Conservation (phyloP, 1,139 yeast genomes). For the Blastobotrys persicus region DNA sequence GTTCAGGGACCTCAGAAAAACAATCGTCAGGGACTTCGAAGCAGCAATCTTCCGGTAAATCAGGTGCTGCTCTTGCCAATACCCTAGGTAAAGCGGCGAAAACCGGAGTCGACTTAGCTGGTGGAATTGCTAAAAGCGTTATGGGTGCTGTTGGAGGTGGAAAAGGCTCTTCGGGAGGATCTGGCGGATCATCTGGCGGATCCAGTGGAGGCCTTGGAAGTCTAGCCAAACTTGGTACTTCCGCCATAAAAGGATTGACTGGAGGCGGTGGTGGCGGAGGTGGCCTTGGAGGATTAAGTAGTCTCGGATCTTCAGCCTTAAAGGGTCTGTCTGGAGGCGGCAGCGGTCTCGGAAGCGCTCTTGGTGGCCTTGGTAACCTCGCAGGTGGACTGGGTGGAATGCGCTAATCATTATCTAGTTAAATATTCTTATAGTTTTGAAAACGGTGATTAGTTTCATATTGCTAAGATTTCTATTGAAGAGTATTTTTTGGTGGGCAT, state of each 20-base stretch:
- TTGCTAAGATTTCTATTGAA: too few relatives aligned
- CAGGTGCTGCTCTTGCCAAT: neutral
- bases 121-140: slow-evolving; percentile 1
- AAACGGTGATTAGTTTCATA: too few relatives aligned
- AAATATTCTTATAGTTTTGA: too few relatives aligned
- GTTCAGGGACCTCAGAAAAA: neutral
- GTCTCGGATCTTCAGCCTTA: neutral
- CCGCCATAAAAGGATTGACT: neutral
- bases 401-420: too few relatives aligned
- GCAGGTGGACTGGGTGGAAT: too few relatives aligned
- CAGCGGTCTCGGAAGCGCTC: too few relatives aligned
- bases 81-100: slow-evolving; percentile 2
- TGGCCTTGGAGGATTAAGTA: neutral
- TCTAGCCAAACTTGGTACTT: neutral
- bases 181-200: neutral
- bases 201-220: slow-evolving; percentile 1
- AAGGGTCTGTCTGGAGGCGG: too few relatives aligned
- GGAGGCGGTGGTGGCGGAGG: neutral
- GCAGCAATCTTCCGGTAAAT: neutral
- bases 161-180: neutral
- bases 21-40: neutral
- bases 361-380: too few relatives aligned
- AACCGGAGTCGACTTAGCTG: neutral
- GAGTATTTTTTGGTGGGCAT: too few relatives aligned
- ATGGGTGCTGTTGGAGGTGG: neutral